Evolutionary conservation across 1,284 basidiomycete genomes (phyloP), one percentile per base, ranked within the genome.

Genomic region (Rhodotorula sp.): DNA sequence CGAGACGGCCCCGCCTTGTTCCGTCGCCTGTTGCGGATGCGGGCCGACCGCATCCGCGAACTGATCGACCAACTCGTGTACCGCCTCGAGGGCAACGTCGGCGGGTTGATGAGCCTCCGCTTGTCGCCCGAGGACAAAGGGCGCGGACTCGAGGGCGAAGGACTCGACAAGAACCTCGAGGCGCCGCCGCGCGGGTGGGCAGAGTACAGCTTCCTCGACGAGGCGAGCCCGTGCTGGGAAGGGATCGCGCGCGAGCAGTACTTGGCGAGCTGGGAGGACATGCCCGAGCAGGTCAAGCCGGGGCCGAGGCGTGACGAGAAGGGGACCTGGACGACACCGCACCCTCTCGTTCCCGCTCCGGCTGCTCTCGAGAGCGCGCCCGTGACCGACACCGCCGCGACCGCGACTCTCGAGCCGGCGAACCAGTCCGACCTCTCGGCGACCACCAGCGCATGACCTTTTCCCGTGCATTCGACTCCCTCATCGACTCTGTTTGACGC

Each of bases 1-100:
- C 82, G 81, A 70, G 78, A 76, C 69, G 75, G 74, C 6, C 52
- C 70, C 31, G 81, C 82, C n/a, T 81, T 79, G 74, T 75, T 79
- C 55, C 65, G 79, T 5, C 82, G 84, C 21, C 78, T 84, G 69
- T 81, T 82, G 59, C 75, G 77, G 49, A 59, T 84, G 69, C 80
- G 83, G 21, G 45, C 85, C 18, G 70, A 79, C 48, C 80, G 84
- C 18, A 79, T 83, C 70, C 78, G 80, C 52, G 57, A 75, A n/a
- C 74, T 84, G n/a, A 62, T 66, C 34, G 5, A n/a, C 43, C 48
- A 69, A 34, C 47, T 72, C 18, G 50, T 72, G 0, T 45, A 56
- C 48, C 64, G 65, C 26, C 55, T 72, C 18, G 34, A 55, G 45
- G 71, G 71, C 5, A 15, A 64, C 26, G 56, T 26, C 2, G 71